Evolutionary conservation across 2,329 filamentous ascomycete genomes (phyloP).

Genomic region (Penicillium sumatraense): DNA sequence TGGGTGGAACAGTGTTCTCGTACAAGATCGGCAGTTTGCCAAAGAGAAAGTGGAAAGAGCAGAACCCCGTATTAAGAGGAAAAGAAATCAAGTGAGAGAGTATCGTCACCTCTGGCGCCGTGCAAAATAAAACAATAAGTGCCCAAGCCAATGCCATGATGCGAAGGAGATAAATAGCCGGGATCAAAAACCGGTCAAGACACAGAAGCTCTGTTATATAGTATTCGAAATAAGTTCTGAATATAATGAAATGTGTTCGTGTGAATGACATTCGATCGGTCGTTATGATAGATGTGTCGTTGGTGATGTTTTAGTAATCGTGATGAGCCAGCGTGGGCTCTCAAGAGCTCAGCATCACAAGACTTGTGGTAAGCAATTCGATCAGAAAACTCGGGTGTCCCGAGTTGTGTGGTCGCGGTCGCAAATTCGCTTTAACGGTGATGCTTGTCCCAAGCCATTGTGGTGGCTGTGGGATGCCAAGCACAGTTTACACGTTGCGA

Average conservation of each 20-base stretch:
- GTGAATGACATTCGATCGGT: slow-evolving; percentile 7
- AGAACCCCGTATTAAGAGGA: background rate
- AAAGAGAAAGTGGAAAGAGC: slow-evolving; percentile 5
- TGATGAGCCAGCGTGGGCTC: background rate
- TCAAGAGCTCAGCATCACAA: background rate
- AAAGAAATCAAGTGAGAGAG: slow-evolving; percentile 1
- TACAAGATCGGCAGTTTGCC: slow-evolving; percentile 12
- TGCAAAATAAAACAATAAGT: slow-evolving; percentile 7
- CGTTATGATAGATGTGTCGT: background rate
- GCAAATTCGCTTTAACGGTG: background rate
- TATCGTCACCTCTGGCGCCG: slow-evolving; percentile 14
- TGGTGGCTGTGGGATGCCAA: background rate
- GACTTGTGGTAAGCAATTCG: background rate
- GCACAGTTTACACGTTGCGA: slow-evolving; percentile 1
- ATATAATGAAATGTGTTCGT: background rate
- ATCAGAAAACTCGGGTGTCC: background rate
- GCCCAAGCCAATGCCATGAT: slow-evolving; percentile 9
- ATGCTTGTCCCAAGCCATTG: background rate
- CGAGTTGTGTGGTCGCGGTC: background rate
- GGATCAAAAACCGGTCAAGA: background rate
- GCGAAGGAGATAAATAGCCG: background rate
- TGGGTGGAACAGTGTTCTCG: slow-evolving; percentile 14
- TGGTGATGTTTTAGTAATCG: background rate
- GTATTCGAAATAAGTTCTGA: background rate
- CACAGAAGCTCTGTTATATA: background rate